Base-by-base conservation (phyloP, 306 rosid species). In the Acacia crassicarpa region DNA sequence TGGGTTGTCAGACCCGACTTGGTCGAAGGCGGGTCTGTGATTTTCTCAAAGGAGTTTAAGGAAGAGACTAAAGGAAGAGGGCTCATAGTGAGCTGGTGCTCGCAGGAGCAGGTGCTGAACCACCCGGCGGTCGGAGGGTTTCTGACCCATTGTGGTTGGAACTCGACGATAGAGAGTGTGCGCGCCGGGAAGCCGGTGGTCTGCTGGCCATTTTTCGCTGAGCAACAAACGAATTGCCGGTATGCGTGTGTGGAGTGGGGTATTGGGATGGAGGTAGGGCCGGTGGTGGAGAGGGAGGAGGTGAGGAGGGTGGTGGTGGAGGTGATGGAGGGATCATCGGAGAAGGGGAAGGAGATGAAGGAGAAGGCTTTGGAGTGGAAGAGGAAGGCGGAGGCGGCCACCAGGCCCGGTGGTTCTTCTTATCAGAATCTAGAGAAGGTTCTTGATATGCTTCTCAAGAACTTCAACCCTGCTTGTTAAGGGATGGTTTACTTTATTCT, bases 1-100 rank as follows among this genome's bases (percentile, higher is more conserved):
- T 85, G 88, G 88, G 40, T 85, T 13, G 59, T 62, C 45, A 73
- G 88, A 16, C 85, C 83, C 3, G 84, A 84, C 61, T 45, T 84
- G 2, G 35, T 84, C 0, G 63, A 43, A 3, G 86, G 80, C 13
- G 77, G 76, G 49, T 30, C 77, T 0, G 77, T 78, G 20, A 16
- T 79, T 43, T 45, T 79, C 27, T 82, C 83, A 1, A 12, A 7
- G 1, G 78, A 69, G 22, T 82, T 82, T 46, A 40, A 33, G 1
- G 3, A 4, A 5, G n/a, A 82, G 14, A 82, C 73, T 0, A 27
- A 82, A 71, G 78, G 59, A 3, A 70, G 78, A 83, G 40, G 78
- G n/a, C 9, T 77, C 25, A 68, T 83, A 6, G 46, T 14, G 22
- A 77, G 78, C 8, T 83, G 85, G 85, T 83, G 85, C 30, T 4